Conservation (phyloP, 2,329 filamentous ascomycete species). For the Fusarium buxicola region DNA sequence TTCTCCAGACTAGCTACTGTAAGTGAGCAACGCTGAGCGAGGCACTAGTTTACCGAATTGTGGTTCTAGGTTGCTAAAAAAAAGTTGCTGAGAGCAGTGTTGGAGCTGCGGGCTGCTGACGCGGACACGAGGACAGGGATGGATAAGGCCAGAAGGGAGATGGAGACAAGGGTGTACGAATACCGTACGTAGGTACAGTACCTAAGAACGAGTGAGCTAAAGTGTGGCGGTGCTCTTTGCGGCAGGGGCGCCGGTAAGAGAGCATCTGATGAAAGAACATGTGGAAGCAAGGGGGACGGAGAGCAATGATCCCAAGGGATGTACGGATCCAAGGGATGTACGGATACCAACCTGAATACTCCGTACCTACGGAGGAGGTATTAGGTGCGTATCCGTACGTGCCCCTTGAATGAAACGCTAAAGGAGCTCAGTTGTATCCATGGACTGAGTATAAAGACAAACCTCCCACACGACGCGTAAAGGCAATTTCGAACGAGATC, state of each 20-base stretch:
- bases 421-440: constrained; percentile 1
- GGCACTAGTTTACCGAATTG: constrained; percentile 27
- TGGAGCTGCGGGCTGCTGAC: constrained; percentile 33
- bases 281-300: too few relatives aligned
- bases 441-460: not conserved
- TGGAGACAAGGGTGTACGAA: constrained; percentile 14
- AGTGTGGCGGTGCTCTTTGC: constrained; percentile 13
- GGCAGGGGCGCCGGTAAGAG: constrained; percentile 4
- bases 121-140: constrained; percentile 33
- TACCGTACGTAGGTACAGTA: too few relatives aligned
- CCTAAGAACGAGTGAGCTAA: not conserved
- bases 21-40: constrained; percentile 16
- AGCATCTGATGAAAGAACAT: not conserved
- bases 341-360: too few relatives aligned
- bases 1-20: too few relatives aligned
- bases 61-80: constrained; percentile 25
- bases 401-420: constrained; percentile 5
- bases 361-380: too few relatives aligned
- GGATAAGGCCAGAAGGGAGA: constrained; percentile 15
- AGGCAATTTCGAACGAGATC: constrained; percentile 1
- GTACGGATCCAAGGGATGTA: not conserved
- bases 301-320: too few relatives aligned
- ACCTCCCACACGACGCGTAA: constrained; percentile 4
- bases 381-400: not conserved
- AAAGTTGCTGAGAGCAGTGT: constrained; percentile 9